Evolutionary conservation across 345 rosid species (phyloP).

Genomic region (Arabidopsis arenosa): DNA sequence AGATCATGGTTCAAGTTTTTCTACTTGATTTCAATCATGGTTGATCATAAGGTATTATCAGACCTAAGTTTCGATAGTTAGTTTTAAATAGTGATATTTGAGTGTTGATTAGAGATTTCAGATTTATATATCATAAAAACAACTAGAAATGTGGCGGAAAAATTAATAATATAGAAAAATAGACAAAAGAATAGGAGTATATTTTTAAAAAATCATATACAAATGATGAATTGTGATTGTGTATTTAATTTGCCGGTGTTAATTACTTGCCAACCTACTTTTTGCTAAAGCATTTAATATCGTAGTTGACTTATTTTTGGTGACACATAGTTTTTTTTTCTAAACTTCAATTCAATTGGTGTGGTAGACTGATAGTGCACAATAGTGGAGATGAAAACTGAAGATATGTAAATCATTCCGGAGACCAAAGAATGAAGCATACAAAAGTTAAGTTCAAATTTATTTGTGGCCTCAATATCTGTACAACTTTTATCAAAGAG

Average conservation of each 20-base stretch:
- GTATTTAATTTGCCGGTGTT: conserved; percentile 36
- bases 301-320: conserved; percentile 24
- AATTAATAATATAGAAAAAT: not conserved
- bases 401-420: not conserved
- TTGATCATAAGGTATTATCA: not conserved
- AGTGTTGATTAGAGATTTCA: not conserved
- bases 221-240: conserved; percentile 37
- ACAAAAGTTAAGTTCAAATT: too few species aligned
- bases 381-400: not conserved
- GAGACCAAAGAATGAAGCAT: not conserved
- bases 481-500: not conserved
- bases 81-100: not conserved
- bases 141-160: conserved; percentile 6
- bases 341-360: not conserved
- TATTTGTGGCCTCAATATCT: too few species aligned
- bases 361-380: not conserved
- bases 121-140: not conserved
- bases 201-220: not conserved
- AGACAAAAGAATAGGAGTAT: not conserved
- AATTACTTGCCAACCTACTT: conserved; percentile 34
- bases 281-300: conserved; percentile 31
- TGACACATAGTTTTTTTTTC: not conserved
- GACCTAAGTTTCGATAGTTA: not conserved
- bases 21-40: not conserved
- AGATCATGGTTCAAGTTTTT: not conserved